A percentile compares a stretch with the other conserved stretches of the same genome.
phyloP scores from a whole-genome alignment of 2,329 filamentous ascomycete species.

The Microascus cirrosus region DNA sequence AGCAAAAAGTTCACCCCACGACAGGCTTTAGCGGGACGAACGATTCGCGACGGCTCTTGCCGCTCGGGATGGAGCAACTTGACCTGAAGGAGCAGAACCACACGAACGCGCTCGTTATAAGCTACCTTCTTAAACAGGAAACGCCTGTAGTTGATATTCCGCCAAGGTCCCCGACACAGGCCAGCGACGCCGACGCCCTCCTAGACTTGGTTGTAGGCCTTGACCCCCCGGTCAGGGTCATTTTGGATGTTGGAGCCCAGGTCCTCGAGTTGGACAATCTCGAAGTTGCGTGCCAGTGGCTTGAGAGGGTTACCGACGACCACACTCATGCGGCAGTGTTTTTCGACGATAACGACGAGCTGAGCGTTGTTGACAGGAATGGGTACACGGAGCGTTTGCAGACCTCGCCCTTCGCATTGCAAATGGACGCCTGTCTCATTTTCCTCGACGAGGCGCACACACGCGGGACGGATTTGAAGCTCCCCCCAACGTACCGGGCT shows the following conservation, averaged over 20 bases:
- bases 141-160: slow-evolving; percentile 28
- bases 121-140: slow-evolving; percentile 41
- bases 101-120: slow-evolving; percentile 57
- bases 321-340: slow-evolving; percentile 34
- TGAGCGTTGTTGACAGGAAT: slow-evolving; percentile 38
- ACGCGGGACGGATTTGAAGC: slow-evolving; percentile 54
- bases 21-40: slow-evolving; percentile 64
- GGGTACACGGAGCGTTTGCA: slow-evolving; percentile 36
- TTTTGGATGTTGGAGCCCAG: slow-evolving; percentile 62
- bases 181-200: slow-evolving; percentile 26
- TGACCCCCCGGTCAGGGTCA: slow-evolving; percentile 35
- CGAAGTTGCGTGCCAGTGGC: slow-evolving; percentile 41
- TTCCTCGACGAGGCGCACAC: slow-evolving; percentile 65
- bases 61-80: slow-evolving; percentile 40
- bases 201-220: slow-evolving; percentile 30
- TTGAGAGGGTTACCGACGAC: slow-evolving; percentile 17
- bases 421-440: slow-evolving; percentile 48
- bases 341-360: slow-evolving; percentile 42
- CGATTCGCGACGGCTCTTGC: slow-evolving; percentile 48
- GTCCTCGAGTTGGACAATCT: slow-evolving; percentile 53
- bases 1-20: slow-evolving; percentile 30
- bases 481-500: slow-evolving; percentile 48
- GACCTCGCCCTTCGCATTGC: slow-evolving; percentile 44
- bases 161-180: not conserved
- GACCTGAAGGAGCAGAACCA: slow-evolving; percentile 44